phyloP scores from a whole-genome alignment of 306 rosid genomes.

The Rosa persica region DNA sequence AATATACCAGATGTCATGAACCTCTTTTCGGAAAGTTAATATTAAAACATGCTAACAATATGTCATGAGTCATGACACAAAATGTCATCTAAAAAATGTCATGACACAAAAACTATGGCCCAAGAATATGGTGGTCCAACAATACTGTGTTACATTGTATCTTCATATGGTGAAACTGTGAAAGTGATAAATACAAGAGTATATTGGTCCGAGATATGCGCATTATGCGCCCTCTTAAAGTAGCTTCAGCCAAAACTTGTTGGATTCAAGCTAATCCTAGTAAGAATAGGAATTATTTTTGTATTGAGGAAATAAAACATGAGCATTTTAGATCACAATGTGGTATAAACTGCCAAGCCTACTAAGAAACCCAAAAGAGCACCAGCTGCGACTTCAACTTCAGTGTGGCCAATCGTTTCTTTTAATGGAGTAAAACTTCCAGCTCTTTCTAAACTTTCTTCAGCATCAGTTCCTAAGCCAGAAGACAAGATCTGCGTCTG shows the following conservation, averaged over 20 bases:
- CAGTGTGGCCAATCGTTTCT: slow-evolving; percentile 81
- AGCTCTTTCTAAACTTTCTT: slow-evolving; percentile 35
- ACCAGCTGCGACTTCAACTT: slow-evolving; percentile 80
- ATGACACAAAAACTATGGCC: too few relatives aligned
- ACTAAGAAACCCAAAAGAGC: slow-evolving; percentile 75
- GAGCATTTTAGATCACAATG: slow-evolving; percentile 11
- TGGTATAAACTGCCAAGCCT: slow-evolving; percentile 40
- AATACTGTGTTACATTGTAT: too few relatives aligned
- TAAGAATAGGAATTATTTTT: not conserved
- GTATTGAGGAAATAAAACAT: not conserved
- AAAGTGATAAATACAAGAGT: too few relatives aligned
- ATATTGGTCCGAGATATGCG: not conserved
- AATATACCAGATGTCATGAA: not conserved
- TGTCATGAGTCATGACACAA: too few relatives aligned
- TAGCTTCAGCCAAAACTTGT: not conserved
- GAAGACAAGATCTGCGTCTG: slow-evolving; percentile 24
- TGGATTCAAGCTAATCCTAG: not conserved
- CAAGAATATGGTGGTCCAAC: too few relatives aligned
- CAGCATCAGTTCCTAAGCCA: slow-evolving; percentile 29
- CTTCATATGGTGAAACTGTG: too few relatives aligned
- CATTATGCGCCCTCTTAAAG: not conserved
- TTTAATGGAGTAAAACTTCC: slow-evolving; percentile 36
- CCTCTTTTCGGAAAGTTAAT: too few relatives aligned
- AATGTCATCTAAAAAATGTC: too few relatives aligned
- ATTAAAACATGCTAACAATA: too few relatives aligned